Conservation (phyloP, 2,329 filamentous ascomycete species). For the Fusarium sp. region DNA sequence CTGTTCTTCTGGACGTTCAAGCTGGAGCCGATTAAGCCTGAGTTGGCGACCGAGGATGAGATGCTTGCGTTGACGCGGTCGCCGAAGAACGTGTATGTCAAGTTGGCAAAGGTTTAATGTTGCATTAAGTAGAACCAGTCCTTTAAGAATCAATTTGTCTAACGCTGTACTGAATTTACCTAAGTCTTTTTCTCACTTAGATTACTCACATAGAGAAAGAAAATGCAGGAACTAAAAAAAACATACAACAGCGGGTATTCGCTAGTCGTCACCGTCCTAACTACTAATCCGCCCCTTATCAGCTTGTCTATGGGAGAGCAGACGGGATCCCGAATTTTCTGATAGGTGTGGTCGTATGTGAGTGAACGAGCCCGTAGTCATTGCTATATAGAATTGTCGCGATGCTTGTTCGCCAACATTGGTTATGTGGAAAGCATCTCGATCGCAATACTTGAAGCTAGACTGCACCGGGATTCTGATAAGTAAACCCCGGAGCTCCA, state of each 20-base stretch:
- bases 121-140: no score
- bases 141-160: no score
- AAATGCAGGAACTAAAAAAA: not conserved
- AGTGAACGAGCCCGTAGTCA: not conserved
- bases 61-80: slow-evolving; percentile 9
- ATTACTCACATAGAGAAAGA: no score
- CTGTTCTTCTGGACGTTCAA: slow-evolving; percentile 20
- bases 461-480: slow-evolving; percentile 9
- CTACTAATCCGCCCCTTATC: not conserved
- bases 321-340: not conserved
- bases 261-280: not conserved
- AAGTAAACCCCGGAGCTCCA: slow-evolving; percentile 3
- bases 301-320: not conserved
- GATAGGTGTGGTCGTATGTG: not conserved
- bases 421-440: not conserved
- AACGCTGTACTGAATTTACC: no score
- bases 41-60: slow-evolving; percentile 16
- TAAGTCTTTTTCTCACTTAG: no score
- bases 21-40: not conserved
- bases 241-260: not conserved
- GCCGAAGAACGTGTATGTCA: slow-evolving; percentile 22
- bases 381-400: not conserved
- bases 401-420: not conserved
- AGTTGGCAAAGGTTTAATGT: not conserved
- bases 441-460: not conserved